phyloP scores from a whole-genome alignment of 495 filamentous ascomycete species.

The Chaetomium fimeti region DNA sequence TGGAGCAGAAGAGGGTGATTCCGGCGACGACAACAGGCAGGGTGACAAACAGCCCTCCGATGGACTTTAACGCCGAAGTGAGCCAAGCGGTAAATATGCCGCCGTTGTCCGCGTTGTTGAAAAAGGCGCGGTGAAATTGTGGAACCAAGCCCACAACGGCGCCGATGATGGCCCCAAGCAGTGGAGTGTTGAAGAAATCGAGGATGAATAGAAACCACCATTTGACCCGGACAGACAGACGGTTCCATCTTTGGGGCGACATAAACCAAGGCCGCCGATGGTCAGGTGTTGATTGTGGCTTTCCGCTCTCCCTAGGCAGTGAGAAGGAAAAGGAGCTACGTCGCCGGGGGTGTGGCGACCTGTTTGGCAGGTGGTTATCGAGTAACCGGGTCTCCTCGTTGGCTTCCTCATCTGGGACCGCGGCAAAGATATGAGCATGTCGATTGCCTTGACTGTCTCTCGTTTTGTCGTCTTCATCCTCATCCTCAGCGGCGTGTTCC shows the following conservation, averaged over 20 bases:
- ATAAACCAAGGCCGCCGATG: slow-evolving; percentile 24
- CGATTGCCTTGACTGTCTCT: background rate
- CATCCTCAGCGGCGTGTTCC: slow-evolving; percentile 27
- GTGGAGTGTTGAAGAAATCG: slow-evolving; percentile 61
- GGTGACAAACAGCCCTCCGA: slow-evolving; percentile 68
- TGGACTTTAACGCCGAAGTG: slow-evolving; percentile 61
- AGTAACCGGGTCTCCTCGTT: slow-evolving; percentile 29
- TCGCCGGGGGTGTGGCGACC: background rate
- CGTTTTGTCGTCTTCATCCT: slow-evolving; percentile 26
- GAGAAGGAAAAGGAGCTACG: slow-evolving; percentile 18
- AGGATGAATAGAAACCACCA: slow-evolving; percentile 44
- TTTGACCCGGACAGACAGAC: slow-evolving; percentile 36
- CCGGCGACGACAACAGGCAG: slow-evolving; percentile 74
- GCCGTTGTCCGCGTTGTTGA: slow-evolving; percentile 60
- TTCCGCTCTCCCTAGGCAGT: background rate
- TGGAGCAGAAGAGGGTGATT: slow-evolving; percentile 55
- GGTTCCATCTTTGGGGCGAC: slow-evolving; percentile 31
- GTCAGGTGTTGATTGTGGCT: slow-evolving; percentile 20
- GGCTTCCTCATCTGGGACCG: background rate
- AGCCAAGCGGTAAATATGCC: slow-evolving; percentile 72
- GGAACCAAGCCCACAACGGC: slow-evolving; percentile 62
- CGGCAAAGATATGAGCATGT: background rate
- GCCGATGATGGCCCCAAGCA: slow-evolving; percentile 64
- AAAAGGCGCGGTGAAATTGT: slow-evolving; percentile 63
- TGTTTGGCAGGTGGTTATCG: slow-evolving; percentile 1